Percentiles rank a stretch among this genome's conserved stretches.
phyloP scores from a whole-genome alignment of 1,284 basidiomycete genomes.

The Cutaneotrichosporon sp. region DNA sequence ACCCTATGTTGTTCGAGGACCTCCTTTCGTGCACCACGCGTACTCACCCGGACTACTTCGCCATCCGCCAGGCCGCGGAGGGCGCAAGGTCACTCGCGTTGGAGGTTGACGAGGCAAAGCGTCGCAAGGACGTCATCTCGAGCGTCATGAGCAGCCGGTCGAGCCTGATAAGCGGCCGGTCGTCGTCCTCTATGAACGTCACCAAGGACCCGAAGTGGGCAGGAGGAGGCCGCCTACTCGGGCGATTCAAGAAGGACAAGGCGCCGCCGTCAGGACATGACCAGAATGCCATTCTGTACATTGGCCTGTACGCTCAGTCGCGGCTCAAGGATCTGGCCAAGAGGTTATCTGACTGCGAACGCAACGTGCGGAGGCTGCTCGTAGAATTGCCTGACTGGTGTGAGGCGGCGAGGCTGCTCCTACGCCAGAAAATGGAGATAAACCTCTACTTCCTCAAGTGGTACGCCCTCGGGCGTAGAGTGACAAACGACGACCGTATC shows the following conservation, averaged over 20 bases:
- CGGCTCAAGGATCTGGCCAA: conserved; percentile 37
- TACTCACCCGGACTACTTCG: conserved; percentile 69
- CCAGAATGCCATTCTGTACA: conserved; percentile 16
- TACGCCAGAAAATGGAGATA: conserved; percentile 37
- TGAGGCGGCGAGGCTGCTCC: conserved; percentile 37
- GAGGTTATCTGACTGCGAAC: conserved; percentile 41
- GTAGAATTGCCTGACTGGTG: conserved; percentile 48
- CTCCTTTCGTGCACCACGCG: conserved; percentile 77
- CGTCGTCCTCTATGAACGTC: conserved; percentile 24
- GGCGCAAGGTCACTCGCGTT: conserved; percentile 74
- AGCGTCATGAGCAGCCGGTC: conserved; percentile 53
- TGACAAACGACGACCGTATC: conserved; percentile 36
- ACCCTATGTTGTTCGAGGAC: conserved; percentile 77
- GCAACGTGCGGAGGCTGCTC: conserved; percentile 42
- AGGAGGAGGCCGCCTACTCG: conserved; percentile 27
- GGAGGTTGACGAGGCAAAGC: conserved; percentile 80
- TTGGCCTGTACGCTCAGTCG: conserved; percentile 31
- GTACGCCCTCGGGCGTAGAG: conserved; percentile 39
- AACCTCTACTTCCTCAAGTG: conserved; percentile 40
- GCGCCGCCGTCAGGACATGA: not conserved
- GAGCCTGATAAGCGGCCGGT: conserved; percentile 40
- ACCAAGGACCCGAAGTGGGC: conserved; percentile 18
- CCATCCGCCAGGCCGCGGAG: conserved; percentile 64
- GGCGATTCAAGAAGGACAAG: conserved; percentile 50
- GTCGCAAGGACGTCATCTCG: conserved; percentile 79